Base-by-base conservation (phyloP, 148 eudicot species). In the Drosera capensis region DNA sequence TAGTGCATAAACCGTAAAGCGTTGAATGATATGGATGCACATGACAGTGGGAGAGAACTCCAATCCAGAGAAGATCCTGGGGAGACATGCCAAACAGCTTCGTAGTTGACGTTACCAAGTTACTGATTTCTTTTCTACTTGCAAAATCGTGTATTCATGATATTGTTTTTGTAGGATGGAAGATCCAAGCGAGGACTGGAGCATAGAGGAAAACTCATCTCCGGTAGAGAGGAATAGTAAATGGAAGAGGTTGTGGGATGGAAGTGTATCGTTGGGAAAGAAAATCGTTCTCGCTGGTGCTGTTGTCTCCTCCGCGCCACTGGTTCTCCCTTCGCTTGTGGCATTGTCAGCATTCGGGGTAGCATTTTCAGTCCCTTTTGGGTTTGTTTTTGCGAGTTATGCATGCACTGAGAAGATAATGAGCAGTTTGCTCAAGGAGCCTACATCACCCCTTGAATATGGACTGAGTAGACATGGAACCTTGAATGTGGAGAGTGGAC, bases 351-450 rank as follows among this genome's bases (percentile, higher is more conserved):
- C 80, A 12, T 50, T 86, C 17, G 96, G 85, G 14, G 29, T 82
- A 12, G 85, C 65, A 1, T 48, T 74, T 22, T 71, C 78, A 3
- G 31, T 82, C 22, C 94, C 96, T 9, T 73, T 59, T 16, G 85
- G 94, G 25, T 15, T 82, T 43, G 57, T 66, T 12, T 45, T 57
- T 18, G 81, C 56, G 2, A 62, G 74, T 18, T 86, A 76, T 71
- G 82, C 70, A 23, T 74, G 73, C 51, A 77, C 80, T 5, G 70
- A 76, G 49, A 79, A 86, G 78, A 62, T 82, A 49, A 68, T 86
- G 75, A 74, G 59, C 56, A 69, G 52, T 43, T 59, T 86, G 57
- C 67, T 82, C 16, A 78, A 84, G 0, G 13, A 20, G 18, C 72
- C 74, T 16, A 8, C 37, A 1, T 37, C 52, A 8, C 29, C 54